phyloP scores from a whole-genome alignment of 495 filamentous ascomycete genomes.

The Aspergillus bridgeri region DNA sequence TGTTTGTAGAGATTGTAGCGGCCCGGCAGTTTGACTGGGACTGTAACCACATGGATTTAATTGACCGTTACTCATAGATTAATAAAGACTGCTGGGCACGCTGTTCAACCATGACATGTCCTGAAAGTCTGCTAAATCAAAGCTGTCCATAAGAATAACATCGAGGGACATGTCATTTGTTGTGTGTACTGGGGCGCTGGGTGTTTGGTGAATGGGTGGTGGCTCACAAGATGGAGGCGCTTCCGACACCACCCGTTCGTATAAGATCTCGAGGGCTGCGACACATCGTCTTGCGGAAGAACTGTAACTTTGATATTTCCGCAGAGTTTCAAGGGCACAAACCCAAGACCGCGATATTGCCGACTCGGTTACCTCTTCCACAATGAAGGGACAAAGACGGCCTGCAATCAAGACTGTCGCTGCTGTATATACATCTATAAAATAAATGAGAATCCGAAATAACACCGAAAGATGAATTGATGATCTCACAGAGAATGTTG shows the following conservation, averaged over 20 bases:
- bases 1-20: no score
- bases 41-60: background rate
- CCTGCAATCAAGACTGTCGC: conserved; percentile 39
- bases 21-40: no score
- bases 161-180: conserved; percentile 29
- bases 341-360: conserved; percentile 32
- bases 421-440: conserved; percentile 34
- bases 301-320: conserved; percentile 35
- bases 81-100: conserved; percentile 33
- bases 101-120: conserved; percentile 43
- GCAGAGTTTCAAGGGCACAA: conserved; percentile 31
- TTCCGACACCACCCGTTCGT: conserved; percentile 32
- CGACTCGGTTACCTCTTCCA: conserved; percentile 26
- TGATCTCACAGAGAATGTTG: conserved; percentile 34
- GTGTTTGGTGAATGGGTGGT: background rate
- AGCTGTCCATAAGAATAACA: conserved; percentile 26
- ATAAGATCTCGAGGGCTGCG: conserved; percentile 37
- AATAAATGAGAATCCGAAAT: background rate
- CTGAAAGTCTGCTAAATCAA: conserved; percentile 35
- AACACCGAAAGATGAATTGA: background rate
- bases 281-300: conserved; percentile 35
- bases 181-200: background rate
- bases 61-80: background rate
- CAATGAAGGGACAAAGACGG: conserved; percentile 28
- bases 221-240: conserved; percentile 5